phyloP scores from a whole-genome alignment of 2,329 filamentous ascomycete genomes.

The Talaromyces sp. region DNA sequence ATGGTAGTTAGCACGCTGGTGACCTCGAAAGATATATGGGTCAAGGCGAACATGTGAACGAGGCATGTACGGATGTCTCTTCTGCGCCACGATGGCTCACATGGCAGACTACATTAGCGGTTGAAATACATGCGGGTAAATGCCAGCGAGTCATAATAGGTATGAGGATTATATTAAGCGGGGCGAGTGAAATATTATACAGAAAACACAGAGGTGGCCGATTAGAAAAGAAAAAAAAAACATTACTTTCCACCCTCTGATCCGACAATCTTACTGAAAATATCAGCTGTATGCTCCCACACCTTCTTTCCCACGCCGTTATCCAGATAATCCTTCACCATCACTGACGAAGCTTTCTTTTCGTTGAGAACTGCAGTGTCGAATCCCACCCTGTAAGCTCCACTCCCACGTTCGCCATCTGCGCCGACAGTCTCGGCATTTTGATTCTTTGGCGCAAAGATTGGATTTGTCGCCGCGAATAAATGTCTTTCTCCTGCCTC shows the following conservation, averaged over 20 bases:
- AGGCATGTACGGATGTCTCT: not conserved
- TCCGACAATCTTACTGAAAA: constrained; percentile 12
- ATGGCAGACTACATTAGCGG: too few relatives aligned
- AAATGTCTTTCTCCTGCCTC: constrained; percentile 21
- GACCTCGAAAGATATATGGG: constrained; percentile 60
- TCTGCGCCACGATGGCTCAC: not conserved
- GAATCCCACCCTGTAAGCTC: constrained; percentile 17
- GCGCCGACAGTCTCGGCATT: constrained; percentile 13
- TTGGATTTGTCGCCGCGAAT: constrained; percentile 15
- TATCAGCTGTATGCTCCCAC: constrained; percentile 18
- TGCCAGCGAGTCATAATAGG: not conserved
- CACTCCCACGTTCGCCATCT: constrained; percentile 16
- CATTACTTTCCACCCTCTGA: not conserved
- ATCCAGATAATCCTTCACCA: constrained; percentile 13
- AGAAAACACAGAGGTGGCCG: not conserved
- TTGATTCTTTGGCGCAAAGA: constrained; percentile 12
- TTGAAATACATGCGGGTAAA: too few relatives aligned
- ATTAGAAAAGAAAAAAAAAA: not conserved
- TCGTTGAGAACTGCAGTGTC: constrained; percentile 13
- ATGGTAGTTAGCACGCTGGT: constrained; percentile 61
- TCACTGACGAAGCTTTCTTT: constrained; percentile 5
- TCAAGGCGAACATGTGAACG: constrained; percentile 5
- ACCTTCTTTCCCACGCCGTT: constrained; percentile 17
- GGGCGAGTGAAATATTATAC: not conserved
- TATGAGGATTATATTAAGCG: not conserved